These are phyloP conservation scores for Paecilomyces dactylethromorphus DNA, from an alignment of 2,329 filamentous ascomycete species.

Conservation along the genomic window DNA sequence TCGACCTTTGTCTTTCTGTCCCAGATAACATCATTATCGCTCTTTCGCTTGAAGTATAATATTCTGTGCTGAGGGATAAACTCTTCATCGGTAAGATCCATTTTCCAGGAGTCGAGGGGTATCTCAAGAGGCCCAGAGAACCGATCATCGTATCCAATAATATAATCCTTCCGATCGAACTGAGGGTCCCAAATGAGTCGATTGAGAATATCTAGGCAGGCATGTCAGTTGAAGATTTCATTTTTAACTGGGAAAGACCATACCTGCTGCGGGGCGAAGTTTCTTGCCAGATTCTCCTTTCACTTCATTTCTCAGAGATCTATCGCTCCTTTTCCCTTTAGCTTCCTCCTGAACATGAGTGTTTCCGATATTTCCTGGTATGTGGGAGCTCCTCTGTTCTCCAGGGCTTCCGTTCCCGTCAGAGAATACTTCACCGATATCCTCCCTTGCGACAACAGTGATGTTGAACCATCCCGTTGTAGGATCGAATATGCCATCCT, in stretches of 20 bases:
- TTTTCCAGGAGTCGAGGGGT: slow-evolving; percentile 45
- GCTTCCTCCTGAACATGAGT: background rate
- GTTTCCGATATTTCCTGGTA: background rate
- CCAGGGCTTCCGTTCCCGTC: background rate
- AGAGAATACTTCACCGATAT: background rate
- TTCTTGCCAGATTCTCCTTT: slow-evolving; percentile 1
- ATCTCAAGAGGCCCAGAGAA: slow-evolving; percentile 46
- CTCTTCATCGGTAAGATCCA: slow-evolving; percentile 48
- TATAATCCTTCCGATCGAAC: slow-evolving; percentile 39
- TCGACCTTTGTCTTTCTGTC: slow-evolving; percentile 43
- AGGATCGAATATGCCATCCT: background rate
- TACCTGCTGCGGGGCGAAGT: slow-evolving; percentile 11
- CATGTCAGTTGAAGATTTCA: background rate
- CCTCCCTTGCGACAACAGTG: background rate
- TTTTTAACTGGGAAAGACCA: background rate
- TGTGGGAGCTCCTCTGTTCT: background rate
- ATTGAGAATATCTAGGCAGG: slow-evolving; percentile 36
- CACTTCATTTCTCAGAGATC: background rate
- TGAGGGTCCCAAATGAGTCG: slow-evolving; percentile 45
- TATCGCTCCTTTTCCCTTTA: background rate
- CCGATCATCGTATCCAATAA: slow-evolving; percentile 50
- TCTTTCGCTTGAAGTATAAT: slow-evolving; percentile 40
- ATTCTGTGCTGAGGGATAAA: slow-evolving; percentile 53
- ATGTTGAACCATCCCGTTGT: background rate
- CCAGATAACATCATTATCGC: slow-evolving; percentile 41